Conservation (phyloP, 306 rosid genomes). For the Cicer chorassanicum region DNA sequence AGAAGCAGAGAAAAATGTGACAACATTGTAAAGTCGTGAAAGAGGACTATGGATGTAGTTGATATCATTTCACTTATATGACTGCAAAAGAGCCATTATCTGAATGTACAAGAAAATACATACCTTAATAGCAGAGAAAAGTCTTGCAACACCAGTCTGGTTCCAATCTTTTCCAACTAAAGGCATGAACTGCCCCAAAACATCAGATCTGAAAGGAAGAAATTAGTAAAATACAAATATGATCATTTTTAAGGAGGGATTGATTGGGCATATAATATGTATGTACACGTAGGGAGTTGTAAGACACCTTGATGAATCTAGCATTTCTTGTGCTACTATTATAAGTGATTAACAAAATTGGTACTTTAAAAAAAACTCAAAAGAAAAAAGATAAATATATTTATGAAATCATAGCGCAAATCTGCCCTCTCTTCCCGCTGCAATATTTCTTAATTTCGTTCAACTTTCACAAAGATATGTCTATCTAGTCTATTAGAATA, state of each 20-base stretch:
- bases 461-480: slow-evolving; percentile 31
- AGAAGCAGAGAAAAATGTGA: not conserved
- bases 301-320: not conserved
- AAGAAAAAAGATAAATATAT: too few species aligned
- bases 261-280: not conserved
- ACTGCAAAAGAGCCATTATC: not conserved
- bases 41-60: not conserved
- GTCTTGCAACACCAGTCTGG: slow-evolving; percentile 92
- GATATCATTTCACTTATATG: not conserved
- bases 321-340: slow-evolving; percentile 6
- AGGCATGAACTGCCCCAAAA: slow-evolving; percentile 99
- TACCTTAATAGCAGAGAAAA: slow-evolving; percentile 93
- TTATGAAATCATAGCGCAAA: slow-evolving; percentile 19
- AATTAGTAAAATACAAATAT: not conserved
- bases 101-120: slow-evolving; percentile 6
- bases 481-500: not conserved
- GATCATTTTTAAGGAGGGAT: not conserved
- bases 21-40: not conserved
- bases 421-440: not conserved
- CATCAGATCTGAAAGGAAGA: slow-evolving; percentile 79
- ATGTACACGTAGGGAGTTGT: not conserved
- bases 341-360: not conserved
- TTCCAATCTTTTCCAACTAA: slow-evolving; percentile 97
- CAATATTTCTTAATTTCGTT: slow-evolving; percentile 1
- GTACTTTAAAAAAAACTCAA: not conserved